phyloP scores from a whole-genome alignment of 495 filamentous ascomycete species.

The Ramalina intermedia region DNA sequence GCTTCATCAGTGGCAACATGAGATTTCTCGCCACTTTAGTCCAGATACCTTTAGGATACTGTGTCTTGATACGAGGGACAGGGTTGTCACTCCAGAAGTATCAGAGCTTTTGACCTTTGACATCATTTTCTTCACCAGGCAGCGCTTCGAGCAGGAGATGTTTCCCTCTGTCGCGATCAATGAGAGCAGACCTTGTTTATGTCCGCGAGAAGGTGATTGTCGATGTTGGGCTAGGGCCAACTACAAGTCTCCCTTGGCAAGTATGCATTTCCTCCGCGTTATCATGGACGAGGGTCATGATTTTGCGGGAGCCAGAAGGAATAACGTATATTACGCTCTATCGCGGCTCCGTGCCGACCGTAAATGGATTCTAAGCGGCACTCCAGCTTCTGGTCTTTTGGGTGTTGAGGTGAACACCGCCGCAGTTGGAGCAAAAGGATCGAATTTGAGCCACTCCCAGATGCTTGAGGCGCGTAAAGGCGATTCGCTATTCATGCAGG shows the following conservation, averaged over 20 bases:
- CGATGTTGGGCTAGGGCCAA: conserved; percentile 20
- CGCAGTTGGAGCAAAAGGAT: conserved; percentile 26
- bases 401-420: conserved; percentile 54
- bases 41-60: conserved; percentile 45
- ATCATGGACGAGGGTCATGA: conserved; percentile 89
- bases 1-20: conserved; percentile 39
- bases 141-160: conserved; percentile 51
- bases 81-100: conserved; percentile 34
- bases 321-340: conserved; percentile 51
- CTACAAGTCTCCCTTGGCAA: conserved; percentile 48
- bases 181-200: conserved; percentile 14
- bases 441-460: conserved; percentile 15
- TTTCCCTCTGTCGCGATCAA: background rate
- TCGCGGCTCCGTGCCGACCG: conserved; percentile 54
- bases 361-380: conserved; percentile 85
- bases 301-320: conserved; percentile 47
- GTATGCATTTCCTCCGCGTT: conserved; percentile 68
- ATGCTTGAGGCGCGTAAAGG: conserved; percentile 21
- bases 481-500: conserved; percentile 30
- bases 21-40: conserved; percentile 54
- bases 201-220: conserved; percentile 21
- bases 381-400: conserved; percentile 67
- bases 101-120: conserved; percentile 54
- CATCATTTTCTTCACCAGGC: conserved; percentile 62
- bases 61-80: conserved; percentile 30